Evolutionary conservation across 495 filamentous ascomycete species (phyloP).

Genomic region (Penicillium tannophilum): DNA sequence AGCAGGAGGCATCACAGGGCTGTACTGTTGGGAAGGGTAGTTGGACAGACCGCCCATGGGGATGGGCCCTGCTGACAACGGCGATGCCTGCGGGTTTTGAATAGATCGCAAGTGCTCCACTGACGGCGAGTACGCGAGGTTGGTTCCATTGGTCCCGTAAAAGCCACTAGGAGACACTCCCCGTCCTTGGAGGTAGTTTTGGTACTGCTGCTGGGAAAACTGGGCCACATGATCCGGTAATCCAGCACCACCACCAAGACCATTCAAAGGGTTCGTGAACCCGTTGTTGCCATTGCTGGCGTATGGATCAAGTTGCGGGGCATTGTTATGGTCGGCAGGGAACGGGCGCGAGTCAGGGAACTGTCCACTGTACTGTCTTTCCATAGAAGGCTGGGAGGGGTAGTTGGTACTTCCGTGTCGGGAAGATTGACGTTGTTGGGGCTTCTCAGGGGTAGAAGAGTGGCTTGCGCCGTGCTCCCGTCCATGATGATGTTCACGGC

Average conservation of each 20-base stretch:
- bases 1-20: slow-evolving; percentile 47
- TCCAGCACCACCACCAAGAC: slow-evolving; percentile 27
- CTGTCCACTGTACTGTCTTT: slow-evolving; percentile 51
- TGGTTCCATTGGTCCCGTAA: slow-evolving; percentile 27
- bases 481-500: slow-evolving; percentile 48
- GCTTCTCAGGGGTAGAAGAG: slow-evolving; percentile 43
- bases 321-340: slow-evolving; percentile 43
- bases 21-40: slow-evolving; percentile 50
- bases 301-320: slow-evolving; percentile 46
- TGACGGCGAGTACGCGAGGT: slow-evolving; percentile 27
- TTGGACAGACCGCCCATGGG: slow-evolving; percentile 46
- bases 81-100: slow-evolving; percentile 36
- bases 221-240: slow-evolving; percentile 46
- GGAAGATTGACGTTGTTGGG: slow-evolving; percentile 51
- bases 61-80: slow-evolving; percentile 37
- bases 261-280: slow-evolving; percentile 33
- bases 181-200: slow-evolving; percentile 47
- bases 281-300: slow-evolving; percentile 39
- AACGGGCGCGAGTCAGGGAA: slow-evolving; percentile 45
- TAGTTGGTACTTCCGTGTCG: slow-evolving; percentile 49
- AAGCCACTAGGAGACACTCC: slow-evolving; percentile 47
- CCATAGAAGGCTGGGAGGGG: slow-evolving; percentile 43
- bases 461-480: slow-evolving; percentile 46
- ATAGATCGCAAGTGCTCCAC: slow-evolving; percentile 48
- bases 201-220: slow-evolving; percentile 49